Conservation (phyloP, 139 green algal species). For the Chlorella vulgaris region DNA sequence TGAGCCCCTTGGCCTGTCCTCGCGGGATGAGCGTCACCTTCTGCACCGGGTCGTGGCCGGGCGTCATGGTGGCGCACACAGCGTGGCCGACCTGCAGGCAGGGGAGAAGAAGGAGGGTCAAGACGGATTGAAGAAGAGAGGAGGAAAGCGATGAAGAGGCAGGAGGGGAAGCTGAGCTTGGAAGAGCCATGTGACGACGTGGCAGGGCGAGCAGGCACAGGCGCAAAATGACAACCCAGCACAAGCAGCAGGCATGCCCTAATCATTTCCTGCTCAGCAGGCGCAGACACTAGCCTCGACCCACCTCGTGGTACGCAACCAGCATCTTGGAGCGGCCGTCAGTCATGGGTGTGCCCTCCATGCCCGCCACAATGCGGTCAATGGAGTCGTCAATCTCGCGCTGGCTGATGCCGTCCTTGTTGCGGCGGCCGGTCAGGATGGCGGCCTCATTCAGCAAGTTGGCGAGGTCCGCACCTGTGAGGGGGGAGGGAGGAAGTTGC, state of each 20-base stretch:
- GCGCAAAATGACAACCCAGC: no score
- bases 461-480: conserved; percentile 94
- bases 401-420: conserved; percentile 73
- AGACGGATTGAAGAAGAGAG: not conserved
- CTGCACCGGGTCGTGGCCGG: conserved; percentile 97
- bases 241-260: no score
- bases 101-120: no score
- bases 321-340: conserved; percentile 98
- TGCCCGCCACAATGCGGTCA: conserved; percentile 95
- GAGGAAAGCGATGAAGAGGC: no score
- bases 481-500: no score
- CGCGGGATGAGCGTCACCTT: conserved; percentile 99
- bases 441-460: conserved; percentile 99
- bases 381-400: conserved; percentile 97
- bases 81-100: conserved; percentile 85
- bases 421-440: conserved; percentile 93
- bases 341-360: conserved; percentile 98
- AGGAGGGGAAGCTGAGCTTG: no score
- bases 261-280: not conserved
- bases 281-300: not conserved
- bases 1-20: conserved; percentile 95
- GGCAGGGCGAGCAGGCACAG: no score
- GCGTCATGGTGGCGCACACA: conserved; percentile 94
- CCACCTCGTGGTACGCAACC: conserved; percentile 94
- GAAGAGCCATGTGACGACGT: no score